Conservation (phyloP, 1,284 basidiomycete species). For the Singerocomus inundabilis region DNA sequence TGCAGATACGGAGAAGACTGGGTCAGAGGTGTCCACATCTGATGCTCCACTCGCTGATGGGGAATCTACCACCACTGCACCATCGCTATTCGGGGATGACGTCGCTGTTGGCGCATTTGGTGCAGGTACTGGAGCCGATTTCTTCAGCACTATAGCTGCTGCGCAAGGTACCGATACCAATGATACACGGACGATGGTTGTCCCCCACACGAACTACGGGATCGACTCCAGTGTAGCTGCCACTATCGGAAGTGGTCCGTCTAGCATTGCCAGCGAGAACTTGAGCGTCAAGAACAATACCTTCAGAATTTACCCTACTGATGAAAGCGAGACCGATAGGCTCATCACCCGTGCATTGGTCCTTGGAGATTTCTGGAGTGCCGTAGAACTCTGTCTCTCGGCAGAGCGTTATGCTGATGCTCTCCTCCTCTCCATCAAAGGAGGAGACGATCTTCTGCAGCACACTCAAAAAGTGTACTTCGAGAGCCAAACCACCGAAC, state of each 20-base stretch:
- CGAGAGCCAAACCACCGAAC: slow-evolving; percentile 69
- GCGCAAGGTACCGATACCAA: slow-evolving; percentile 45
- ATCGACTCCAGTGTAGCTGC: slow-evolving; percentile 88
- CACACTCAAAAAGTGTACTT: slow-evolving; percentile 95
- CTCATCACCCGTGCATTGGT: slow-evolving; percentile 93
- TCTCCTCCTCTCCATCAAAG: slow-evolving; percentile 89
- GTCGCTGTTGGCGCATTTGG: slow-evolving; percentile 55
- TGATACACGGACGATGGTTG: slow-evolving; percentile 56
- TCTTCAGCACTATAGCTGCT: slow-evolving; percentile 82
- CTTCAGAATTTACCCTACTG: slow-evolving; percentile 89
- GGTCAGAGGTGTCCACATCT: slow-evolving; percentile 72
- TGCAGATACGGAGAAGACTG: slow-evolving; percentile 53
- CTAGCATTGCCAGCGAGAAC: slow-evolving; percentile 63
- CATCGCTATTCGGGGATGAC: slow-evolving; percentile 89
- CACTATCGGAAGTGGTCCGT: slow-evolving; percentile 83
- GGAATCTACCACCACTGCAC: slow-evolving; percentile 79
- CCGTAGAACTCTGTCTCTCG: slow-evolving; percentile 89
- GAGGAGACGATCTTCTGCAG: slow-evolving; percentile 86
- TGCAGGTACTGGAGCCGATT: slow-evolving; percentile 74
- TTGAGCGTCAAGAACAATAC: slow-evolving; percentile 64
- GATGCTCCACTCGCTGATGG: slow-evolving; percentile 68
- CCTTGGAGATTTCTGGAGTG: slow-evolving; percentile 91
- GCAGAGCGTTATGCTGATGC: slow-evolving; percentile 93
- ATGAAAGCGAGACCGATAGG: slow-evolving; percentile 86
- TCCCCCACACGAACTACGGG: slow-evolving; percentile 78